Conservation (phyloP, 2,329 filamentous ascomycete genomes). For the Plectosphaerella cucumerina region DNA sequence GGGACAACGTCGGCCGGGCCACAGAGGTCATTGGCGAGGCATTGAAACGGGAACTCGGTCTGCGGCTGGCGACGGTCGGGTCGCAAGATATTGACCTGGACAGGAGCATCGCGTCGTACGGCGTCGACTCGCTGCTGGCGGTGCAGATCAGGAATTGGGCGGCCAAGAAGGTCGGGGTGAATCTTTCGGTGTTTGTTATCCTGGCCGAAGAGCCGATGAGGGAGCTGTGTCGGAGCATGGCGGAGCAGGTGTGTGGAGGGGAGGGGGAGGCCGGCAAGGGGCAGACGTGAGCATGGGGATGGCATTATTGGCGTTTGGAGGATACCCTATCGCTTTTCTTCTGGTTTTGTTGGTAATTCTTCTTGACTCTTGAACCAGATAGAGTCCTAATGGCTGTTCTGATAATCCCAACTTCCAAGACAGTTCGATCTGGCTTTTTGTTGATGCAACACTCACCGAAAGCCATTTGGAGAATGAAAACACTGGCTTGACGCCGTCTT, state of each 20-base stretch:
- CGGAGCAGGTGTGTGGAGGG: constrained; percentile 15
- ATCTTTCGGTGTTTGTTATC: constrained; percentile 44
- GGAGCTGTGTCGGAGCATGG: constrained; percentile 31
- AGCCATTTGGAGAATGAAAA: too few relatives aligned
- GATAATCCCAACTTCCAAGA: too few relatives aligned
- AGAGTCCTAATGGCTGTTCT: too few relatives aligned
- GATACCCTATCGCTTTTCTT: too few relatives aligned
- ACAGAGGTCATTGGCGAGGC: constrained; percentile 29
- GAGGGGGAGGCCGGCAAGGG: too few relatives aligned
- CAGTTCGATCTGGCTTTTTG: too few relatives aligned
- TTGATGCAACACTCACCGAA: too few relatives aligned
- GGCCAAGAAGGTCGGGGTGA: constrained; percentile 34
- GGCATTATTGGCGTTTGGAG: too few relatives aligned
- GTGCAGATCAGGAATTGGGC: constrained; percentile 51
- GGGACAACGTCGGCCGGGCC: constrained; percentile 20
- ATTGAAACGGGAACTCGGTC: constrained; percentile 33
- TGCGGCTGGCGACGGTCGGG: constrained; percentile 14
- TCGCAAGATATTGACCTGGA: constrained; percentile 39
- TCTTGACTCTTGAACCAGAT: too few relatives aligned
- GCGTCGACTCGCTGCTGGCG: constrained; percentile 48
- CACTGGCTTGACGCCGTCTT: too few relatives aligned
- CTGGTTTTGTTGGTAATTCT: too few relatives aligned
- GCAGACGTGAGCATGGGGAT: too few relatives aligned
- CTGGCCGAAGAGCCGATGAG: constrained; percentile 36
- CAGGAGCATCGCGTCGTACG: constrained; percentile 38